Conservation (phyloP, 805 yeast genomes). For the Kodamaea neixiangensis region DNA sequence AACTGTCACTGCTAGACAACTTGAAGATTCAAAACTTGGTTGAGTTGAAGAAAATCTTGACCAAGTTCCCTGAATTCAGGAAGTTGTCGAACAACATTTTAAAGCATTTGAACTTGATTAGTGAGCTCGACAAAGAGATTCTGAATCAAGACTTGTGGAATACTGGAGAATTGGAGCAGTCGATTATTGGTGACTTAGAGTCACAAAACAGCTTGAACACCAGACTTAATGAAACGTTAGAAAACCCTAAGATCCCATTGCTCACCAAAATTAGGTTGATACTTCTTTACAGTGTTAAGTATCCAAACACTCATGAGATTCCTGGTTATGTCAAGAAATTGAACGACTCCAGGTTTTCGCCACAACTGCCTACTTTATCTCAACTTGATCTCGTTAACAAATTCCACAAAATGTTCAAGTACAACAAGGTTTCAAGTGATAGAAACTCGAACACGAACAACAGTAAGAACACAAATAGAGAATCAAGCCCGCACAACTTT, state of each 20-base stretch:
- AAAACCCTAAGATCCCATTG: slow-evolving; percentile 43
- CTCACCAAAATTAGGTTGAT: slow-evolving; percentile 70
- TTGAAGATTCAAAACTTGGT: slow-evolving; percentile 67
- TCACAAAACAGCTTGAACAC: slow-evolving; percentile 43
- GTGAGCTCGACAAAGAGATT: slow-evolving; percentile 80
- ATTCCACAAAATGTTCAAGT: slow-evolving; percentile 27
- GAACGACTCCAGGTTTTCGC: slow-evolving; percentile 29
- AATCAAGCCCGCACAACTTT: slow-evolving; percentile 15
- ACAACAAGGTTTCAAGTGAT: slow-evolving; percentile 9
- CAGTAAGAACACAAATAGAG: slow-evolving; percentile 9
- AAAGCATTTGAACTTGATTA: slow-evolving; percentile 87
- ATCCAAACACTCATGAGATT: slow-evolving; percentile 46
- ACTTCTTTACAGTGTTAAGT: slow-evolving; percentile 71
- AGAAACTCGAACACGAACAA: slow-evolving; percentile 10
- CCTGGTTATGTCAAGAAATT: slow-evolving; percentile 27
- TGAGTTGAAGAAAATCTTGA: slow-evolving; percentile 89
- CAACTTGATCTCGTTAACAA: slow-evolving; percentile 34
- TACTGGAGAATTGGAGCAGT: slow-evolving; percentile 88
- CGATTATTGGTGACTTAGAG: slow-evolving; percentile 59
- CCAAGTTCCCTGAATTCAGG: slow-evolving; percentile 91
- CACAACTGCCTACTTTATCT: slow-evolving; percentile 34
- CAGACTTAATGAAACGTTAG: slow-evolving; percentile 56
- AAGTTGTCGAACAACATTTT: slow-evolving; percentile 85
- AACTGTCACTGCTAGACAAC: slow-evolving; percentile 57
- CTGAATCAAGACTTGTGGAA: slow-evolving; percentile 70